phyloP scores from a whole-genome alignment of 495 filamentous ascomycete species.

The Neurospora discreta region DNA sequence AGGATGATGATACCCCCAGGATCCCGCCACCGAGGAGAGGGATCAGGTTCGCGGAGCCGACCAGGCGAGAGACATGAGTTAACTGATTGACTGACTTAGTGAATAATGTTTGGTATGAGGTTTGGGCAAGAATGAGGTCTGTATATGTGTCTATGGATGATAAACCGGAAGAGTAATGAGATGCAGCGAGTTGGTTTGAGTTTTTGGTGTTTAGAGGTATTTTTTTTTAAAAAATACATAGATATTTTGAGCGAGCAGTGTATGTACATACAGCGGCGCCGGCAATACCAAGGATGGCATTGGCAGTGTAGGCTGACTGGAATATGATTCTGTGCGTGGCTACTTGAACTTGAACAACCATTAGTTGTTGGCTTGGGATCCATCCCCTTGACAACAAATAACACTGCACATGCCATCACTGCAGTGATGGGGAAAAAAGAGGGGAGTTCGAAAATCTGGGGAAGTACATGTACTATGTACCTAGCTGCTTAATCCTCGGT shows the following conservation, averaged over 20 bases:
- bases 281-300: not conserved
- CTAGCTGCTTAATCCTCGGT: not conserved
- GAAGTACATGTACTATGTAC: not conserved
- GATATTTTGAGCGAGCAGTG: not conserved
- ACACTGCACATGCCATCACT: not conserved
- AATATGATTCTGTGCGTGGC: not conserved
- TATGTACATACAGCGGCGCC: not conserved
- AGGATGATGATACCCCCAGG: slow-evolving; percentile 48
- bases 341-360: too few relatives aligned
- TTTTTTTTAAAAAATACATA: not conserved
- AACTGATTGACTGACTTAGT: not conserved
- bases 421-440: not conserved
- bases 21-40: slow-evolving; percentile 30
- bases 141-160: not conserved
- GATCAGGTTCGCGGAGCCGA: slow-evolving; percentile 37
- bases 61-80: slow-evolving; percentile 10
- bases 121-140: slow-evolving; percentile 1
- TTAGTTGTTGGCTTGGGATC: not conserved
- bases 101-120: not conserved
- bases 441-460: not conserved
- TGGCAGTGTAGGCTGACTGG: not conserved
- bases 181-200: not conserved
- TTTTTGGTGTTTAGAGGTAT: too few relatives aligned
- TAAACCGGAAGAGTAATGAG: not conserved
- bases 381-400: not conserved